Conservation (phyloP, 1,139 yeast species). For the Suhomyces chickasaworum region DNA sequence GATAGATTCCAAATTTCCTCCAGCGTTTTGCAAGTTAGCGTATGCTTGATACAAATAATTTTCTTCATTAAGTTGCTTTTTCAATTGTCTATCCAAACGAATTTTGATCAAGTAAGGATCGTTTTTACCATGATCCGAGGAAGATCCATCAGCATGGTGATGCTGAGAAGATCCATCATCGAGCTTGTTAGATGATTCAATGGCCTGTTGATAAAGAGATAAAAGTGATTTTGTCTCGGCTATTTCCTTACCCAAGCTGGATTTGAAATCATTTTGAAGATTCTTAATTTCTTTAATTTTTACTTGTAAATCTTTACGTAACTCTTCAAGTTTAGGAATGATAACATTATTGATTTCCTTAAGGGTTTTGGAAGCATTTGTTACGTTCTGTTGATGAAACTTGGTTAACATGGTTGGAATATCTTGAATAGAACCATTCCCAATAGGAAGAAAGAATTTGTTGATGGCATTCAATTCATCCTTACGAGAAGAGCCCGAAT, state of each 20-base stretch:
- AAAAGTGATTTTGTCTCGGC: conserved; percentile 60
- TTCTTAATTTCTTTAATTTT: conserved; percentile 87
- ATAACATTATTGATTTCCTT: conserved; percentile 70
- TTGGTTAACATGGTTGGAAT: conserved; percentile 72
- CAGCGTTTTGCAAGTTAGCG: conserved; percentile 82
- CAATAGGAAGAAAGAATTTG: conserved; percentile 66
- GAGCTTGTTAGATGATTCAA: conserved; percentile 39
- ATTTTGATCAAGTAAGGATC: conserved; percentile 85
- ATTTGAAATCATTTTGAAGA: conserved; percentile 80
- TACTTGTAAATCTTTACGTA: conserved; percentile 76
- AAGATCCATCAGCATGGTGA: conserved; percentile 13
- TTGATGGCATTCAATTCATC: conserved; percentile 43
- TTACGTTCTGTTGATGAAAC: conserved; percentile 73
- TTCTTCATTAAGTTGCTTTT: conserved; percentile 78
- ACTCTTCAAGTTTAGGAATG: conserved; percentile 83
- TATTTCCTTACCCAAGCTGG: conserved; percentile 68
- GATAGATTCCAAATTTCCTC: conserved; percentile 84
- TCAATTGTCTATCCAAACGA: conserved; percentile 73
- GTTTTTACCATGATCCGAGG: conserved; percentile 46
- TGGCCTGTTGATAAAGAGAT: conserved; percentile 47
- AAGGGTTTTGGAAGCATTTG: conserved; percentile 64
- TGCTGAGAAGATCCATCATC: conserved; percentile 28
- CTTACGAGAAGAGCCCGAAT: conserved; percentile 19
- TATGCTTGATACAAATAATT: conserved; percentile 86
- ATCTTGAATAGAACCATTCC: conserved; percentile 82